Conservation (phyloP, 805 yeast genomes). For the Hagleromyces aurorensis region DNA sequence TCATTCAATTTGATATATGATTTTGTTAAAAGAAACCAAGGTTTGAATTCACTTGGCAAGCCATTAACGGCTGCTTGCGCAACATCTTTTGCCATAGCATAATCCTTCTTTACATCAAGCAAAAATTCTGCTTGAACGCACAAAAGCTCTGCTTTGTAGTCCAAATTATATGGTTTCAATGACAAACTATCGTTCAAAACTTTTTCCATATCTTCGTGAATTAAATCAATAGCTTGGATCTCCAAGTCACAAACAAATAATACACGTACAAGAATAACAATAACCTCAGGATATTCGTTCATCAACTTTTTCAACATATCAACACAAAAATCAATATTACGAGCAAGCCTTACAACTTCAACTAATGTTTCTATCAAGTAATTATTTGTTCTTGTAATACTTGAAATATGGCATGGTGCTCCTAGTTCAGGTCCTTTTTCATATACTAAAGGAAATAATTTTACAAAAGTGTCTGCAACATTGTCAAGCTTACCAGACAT, state of each 20-base stretch:
- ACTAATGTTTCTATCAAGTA: conserved; percentile 28
- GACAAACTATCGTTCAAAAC: conserved; percentile 10
- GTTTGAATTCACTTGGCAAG: conserved; percentile 65
- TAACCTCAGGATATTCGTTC: conserved; percentile 20
- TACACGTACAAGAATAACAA: conserved; percentile 27
- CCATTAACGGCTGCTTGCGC: conserved; percentile 42
- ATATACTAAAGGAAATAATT: conserved; percentile 28
- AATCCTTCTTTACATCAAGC: conserved; percentile 22
- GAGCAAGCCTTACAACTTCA: conserved; percentile 27
- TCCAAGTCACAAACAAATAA: conserved; percentile 31
- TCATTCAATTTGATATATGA: conserved; percentile 56
- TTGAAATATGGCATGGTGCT: conserved; percentile 27
- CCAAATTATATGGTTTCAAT: conserved; percentile 12
- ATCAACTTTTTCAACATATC: conserved; percentile 21
- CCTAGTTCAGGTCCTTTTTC: conserved; percentile 27
- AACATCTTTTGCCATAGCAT: conserved; percentile 18
- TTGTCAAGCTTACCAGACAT: conserved; percentile 28
- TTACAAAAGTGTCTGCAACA: conserved; percentile 26
- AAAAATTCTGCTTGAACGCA: conserved; percentile 27
- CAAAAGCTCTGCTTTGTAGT: conserved; percentile 26
- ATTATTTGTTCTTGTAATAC: conserved; percentile 28
- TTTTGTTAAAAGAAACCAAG: conserved; percentile 64
- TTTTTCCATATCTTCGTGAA: conserved; percentile 23
- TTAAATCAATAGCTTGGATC: conserved; percentile 29
- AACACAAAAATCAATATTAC: conserved; percentile 20